Conservation (phyloP, 2,329 filamentous ascomycete genomes). For the Rutstroemia sp. region DNA sequence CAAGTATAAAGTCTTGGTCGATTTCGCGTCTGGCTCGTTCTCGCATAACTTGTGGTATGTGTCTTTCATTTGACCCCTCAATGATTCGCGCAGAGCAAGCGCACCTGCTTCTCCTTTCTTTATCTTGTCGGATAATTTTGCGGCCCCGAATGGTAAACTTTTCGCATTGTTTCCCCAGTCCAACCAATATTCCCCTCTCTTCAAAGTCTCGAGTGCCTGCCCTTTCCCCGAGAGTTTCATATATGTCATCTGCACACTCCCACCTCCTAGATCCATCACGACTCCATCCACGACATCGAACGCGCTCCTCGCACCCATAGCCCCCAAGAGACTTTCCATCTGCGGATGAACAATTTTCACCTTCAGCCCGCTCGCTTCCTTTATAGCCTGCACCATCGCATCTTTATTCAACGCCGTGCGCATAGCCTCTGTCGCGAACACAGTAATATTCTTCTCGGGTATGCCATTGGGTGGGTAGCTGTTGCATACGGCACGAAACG, state of each 20-base stretch:
- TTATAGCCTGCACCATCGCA: constrained; percentile 60
- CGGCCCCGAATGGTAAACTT: constrained; percentile 56
- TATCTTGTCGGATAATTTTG: constrained; percentile 43
- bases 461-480: constrained; percentile 52
- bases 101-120: constrained; percentile 27
- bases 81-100: constrained; percentile 27
- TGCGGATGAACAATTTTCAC: constrained; percentile 69
- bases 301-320: constrained; percentile 73
- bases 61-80: constrained; percentile 44
- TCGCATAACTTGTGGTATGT: constrained; percentile 49
- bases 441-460: constrained; percentile 53
- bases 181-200: constrained; percentile 37
- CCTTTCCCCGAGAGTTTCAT: constrained; percentile 38
- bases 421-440: constrained; percentile 86
- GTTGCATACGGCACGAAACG: constrained; percentile 64
- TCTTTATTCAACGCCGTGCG: constrained; percentile 68
- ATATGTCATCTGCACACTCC: constrained; percentile 59
- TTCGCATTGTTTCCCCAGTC: constrained; percentile 46
- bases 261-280: constrained; percentile 81
- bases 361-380: constrained; percentile 53
- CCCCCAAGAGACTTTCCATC: constrained; percentile 77
- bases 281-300: constrained; percentile 65
- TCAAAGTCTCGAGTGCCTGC: constrained; percentile 6
- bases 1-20: constrained; percentile 58
- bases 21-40: constrained; percentile 25